Evolutionary conservation across 805 yeast genomes (phyloP), one percentile per base, ranked within the genome.

Genomic region (Groenewaldozyma salmanticensis): DNA sequence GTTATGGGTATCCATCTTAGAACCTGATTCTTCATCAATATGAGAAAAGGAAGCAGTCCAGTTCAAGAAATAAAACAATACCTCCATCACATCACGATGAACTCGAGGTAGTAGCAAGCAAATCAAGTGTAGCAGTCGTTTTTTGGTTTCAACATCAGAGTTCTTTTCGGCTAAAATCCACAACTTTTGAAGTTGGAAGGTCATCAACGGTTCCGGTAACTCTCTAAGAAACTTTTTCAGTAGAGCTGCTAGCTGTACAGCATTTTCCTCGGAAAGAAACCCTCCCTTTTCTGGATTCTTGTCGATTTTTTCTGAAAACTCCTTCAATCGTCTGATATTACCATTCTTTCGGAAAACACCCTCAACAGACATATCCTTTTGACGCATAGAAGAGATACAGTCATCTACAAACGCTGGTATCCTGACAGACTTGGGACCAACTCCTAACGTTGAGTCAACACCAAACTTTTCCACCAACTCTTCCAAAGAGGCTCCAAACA

Each of bases 41-140:
- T 85, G 88, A 1, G 96, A 83, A 64, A 92, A 92, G 2, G 97
- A 84, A 0, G 97, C 86, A 2, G 88, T 90, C 97, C 97, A 92
- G 60, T 79, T 80, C 56, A 92, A 74, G 59, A 92, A 92, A 44
- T 80, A 77, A 24, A 88, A 67, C 33, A 92, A 64, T 2, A 88
- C 95, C 57, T 92, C 97, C 29, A 88, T 68, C 37, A 86, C 69
- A 58, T 87, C 94, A 43, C 98, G 72, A 56, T 88, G 81, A 17
- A 76, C 70, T 46, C 79, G 68, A 1, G 96, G 97, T 27, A 92
- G 66, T 70, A 88, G 66, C 39, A 92, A 75, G 55, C 85, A 82
- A 3, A 75, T 73, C 47, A 78, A 65, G 49, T 71, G 83, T 42
- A 78, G 65, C 15, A 81, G 66, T 31, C 81, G 60, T 45, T 72